A percentile compares a stretch with the other conserved stretches of the same genome.
Evolutionary conservation across 371 early-diverging fungal genomes (phyloP).

Genomic region (Apophysomyces ossiformis): DNA sequence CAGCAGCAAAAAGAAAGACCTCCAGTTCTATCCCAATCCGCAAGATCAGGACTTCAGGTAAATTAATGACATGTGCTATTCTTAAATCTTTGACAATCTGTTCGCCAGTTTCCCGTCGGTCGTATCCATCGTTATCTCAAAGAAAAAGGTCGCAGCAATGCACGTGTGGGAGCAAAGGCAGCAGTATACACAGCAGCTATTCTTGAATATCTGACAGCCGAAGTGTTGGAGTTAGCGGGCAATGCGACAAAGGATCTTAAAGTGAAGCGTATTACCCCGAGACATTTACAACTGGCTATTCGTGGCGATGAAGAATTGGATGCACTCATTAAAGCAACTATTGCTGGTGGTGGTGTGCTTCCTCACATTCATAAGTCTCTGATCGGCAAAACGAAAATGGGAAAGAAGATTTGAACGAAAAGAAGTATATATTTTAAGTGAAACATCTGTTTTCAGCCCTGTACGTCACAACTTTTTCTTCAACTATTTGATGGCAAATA

Average conservation of each 20-base stretch:
- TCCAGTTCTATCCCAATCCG: conserved; percentile 64
- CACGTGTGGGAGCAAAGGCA: conserved; percentile 90
- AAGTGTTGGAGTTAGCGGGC: conserved; percentile 90
- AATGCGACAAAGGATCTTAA: conserved; percentile 91
- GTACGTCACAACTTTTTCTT: not conserved
- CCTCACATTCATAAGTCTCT: conserved; percentile 80
- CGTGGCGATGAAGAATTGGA: conserved; percentile 93
- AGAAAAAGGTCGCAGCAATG: conserved; percentile 74
- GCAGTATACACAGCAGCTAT: conserved; percentile 91
- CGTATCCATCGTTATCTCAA: conserved; percentile 92
- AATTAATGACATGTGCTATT: not conserved
- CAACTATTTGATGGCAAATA: not conserved
- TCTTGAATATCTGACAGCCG: conserved; percentile 90
- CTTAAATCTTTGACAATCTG: not conserved
- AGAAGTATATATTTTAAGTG: conserved; percentile 7
- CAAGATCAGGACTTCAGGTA: conserved; percentile 73
- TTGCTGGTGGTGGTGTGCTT: conserved; percentile 89
- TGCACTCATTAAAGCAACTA: conserved; percentile 85
- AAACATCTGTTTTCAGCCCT: conserved; percentile 5
- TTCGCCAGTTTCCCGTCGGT: conserved; percentile 78
- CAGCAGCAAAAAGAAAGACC: conserved; percentile 53
- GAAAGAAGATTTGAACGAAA: conserved; percentile 49
- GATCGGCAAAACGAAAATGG: conserved; percentile 63
- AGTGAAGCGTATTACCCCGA: conserved; percentile 88
- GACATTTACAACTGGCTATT: conserved; percentile 91